Base-by-base conservation (phyloP, 2,329 filamentous ascomycete genomes). In the Septoria petroselini region DNA sequence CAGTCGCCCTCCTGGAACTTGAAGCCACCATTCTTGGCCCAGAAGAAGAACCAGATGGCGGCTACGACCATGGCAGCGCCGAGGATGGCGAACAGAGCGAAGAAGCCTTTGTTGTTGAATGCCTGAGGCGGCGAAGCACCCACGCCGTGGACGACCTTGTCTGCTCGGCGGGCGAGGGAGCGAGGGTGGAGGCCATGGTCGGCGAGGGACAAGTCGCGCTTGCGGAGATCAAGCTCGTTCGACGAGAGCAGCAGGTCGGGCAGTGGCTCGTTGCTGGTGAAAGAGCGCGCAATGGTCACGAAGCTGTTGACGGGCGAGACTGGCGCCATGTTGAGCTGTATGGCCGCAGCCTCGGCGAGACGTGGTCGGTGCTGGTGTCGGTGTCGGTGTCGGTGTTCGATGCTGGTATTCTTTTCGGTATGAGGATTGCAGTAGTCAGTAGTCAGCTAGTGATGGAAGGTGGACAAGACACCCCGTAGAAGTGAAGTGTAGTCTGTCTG, bases 31-130 rank as follows among this genome's bases (percentile, higher is more conserved):
- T 97, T 95, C 72, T 87, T 91, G 50, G 91, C 91, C 86, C 88
- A 94, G 78, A 95, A 95, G 79, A 98, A 97, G 79, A 98, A 96
- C 91, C 93, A 98, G 65, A 97, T 89, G 18, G 78, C 81, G 0
- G 76, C 80, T 3, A 87, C 52, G 18, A 93, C 86, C 65, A 97
- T 86, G 25, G 73, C 81, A 0, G 83, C 83, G 27, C 88, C 89
- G 44, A 97, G 82, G 14, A 96, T 69, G 8, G 87, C 91, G 66
- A 97, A 95, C 1, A 97, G 75, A 0, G 85, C 84, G 65, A 97
- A 87, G 62, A 95, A 82, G 51, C 83, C 87, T 7, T 68, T 59
- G 54, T 76, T 76, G 61, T 75, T 72, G 64, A 76, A 69, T 35
- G 63, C 59, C 7, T 55, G 50, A 0, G 74, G 63, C 5, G 69